These are phyloP conservation scores for Carex parvula DNA, from an alignment of 176 grass and related monocot species.

Conservation along the genomic window DNA sequence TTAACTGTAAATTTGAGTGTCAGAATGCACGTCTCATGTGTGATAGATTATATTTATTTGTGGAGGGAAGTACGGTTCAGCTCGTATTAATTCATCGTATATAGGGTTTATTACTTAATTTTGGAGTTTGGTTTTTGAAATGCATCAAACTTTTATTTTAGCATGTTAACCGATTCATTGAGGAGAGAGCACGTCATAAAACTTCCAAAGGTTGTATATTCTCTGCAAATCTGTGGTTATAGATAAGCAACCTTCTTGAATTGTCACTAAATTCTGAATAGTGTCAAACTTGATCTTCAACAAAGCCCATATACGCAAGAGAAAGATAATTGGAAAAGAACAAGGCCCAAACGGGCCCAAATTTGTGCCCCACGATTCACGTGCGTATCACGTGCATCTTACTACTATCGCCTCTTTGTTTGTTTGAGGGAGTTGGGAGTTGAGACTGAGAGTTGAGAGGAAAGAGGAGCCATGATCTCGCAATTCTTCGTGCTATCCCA, in stretches of 20 bases:
- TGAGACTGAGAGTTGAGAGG: not conserved
- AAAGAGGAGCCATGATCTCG: conserved; percentile 61
- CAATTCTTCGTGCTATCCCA: conserved; percentile 99
- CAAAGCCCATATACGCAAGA: not conserved
- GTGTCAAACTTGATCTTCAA: not conserved
- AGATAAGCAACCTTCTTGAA: too few relatives aligned
- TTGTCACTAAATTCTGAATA: not conserved
- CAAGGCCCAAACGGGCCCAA: not conserved
- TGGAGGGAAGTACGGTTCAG: not conserved
- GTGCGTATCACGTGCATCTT: not conserved
- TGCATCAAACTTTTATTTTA: not conserved
- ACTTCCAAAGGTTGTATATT: not conserved
- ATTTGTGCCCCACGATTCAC: not conserved
- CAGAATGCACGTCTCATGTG: not conserved
- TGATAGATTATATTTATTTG: not conserved
- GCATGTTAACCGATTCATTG: too few relatives aligned
- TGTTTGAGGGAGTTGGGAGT: not conserved
- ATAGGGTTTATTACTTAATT: not conserved
- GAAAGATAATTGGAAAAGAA: not conserved
- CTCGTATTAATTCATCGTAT: not conserved
- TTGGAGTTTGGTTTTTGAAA: not conserved
- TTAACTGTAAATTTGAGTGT: not conserved
- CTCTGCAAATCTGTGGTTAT: not conserved
- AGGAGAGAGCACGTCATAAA: too few relatives aligned
- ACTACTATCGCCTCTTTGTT: not conserved